Conservation (phyloP, 768 basidiomycete genomes). For the Tricholoma saponaceum region DNA sequence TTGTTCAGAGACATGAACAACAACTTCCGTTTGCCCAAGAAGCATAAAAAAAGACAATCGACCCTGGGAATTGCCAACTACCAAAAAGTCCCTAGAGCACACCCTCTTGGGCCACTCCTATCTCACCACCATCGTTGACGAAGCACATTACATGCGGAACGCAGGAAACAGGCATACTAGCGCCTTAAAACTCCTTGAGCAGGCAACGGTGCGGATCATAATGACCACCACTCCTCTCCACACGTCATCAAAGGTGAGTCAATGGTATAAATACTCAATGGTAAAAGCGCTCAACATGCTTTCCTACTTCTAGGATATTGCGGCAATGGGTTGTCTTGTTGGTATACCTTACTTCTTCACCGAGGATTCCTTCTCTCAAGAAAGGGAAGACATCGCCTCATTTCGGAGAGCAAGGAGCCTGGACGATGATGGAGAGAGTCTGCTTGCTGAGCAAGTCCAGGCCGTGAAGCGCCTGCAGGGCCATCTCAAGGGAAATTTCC, state of each 20-base stretch:
- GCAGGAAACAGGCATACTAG: slow-evolving; percentile 9
- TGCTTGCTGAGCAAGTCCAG: not conserved
- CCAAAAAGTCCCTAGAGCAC: not conserved
- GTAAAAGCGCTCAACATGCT: not conserved
- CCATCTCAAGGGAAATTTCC: slow-evolving; percentile 2
- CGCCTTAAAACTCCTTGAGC: slow-evolving; percentile 9
- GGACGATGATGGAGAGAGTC: slow-evolving; percentile 8
- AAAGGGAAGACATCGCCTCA: slow-evolving; percentile 13
- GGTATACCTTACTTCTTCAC: slow-evolving; percentile 23
- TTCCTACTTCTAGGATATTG: slow-evolving; percentile 18
- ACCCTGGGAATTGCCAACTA: slow-evolving; percentile 16
- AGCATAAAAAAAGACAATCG: not conserved
- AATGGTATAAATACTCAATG: not conserved
- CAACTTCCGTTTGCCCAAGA: not conserved
- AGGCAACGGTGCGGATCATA: slow-evolving; percentile 3
- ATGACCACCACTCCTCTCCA: slow-evolving; percentile 23
- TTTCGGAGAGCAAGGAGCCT: slow-evolving; percentile 8
- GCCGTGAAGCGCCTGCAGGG: slow-evolving; percentile 7
- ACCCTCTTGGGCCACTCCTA: slow-evolving; percentile 17
- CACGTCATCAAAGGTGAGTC: slow-evolving; percentile 19
- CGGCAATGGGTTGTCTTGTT: slow-evolving; percentile 21
- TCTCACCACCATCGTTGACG: slow-evolving; percentile 15
- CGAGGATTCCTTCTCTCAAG: slow-evolving; percentile 11
- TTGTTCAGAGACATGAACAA: slow-evolving; percentile 11
- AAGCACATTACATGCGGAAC: slow-evolving; percentile 21